These are phyloP conservation scores for Arctium minus DNA, from an alignment of 129 eudicot species.

Conservation along the genomic window DNA sequence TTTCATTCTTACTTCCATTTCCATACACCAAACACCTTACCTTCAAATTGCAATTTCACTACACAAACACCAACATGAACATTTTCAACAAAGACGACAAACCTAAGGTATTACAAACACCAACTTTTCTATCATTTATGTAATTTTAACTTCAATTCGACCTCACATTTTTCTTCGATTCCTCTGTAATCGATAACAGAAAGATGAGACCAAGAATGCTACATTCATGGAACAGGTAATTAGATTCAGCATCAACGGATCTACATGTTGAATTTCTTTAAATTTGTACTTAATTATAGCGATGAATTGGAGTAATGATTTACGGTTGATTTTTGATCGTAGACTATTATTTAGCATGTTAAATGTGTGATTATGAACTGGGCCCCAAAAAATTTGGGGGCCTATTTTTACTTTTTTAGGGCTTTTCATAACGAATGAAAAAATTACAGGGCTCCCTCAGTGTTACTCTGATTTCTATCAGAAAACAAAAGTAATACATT, in stretches of 20 bases:
- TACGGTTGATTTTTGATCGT: too few relatives aligned
- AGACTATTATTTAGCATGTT: too few relatives aligned
- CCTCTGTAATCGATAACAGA: neutral
- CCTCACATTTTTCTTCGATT: neutral
- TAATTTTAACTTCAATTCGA: neutral
- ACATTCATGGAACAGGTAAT: neutral
- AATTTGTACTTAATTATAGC: neutral
- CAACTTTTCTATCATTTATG: neutral
- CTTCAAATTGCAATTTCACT: neutral
- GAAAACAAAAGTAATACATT: too few relatives aligned
- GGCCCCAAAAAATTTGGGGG: too few relatives aligned
- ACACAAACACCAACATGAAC: neutral
- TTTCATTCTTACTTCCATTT: too few relatives aligned
- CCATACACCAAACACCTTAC: neutral
- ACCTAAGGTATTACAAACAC: neutral
- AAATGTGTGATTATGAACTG: too few relatives aligned
- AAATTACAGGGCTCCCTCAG: too few relatives aligned
- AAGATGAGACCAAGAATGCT: neutral
- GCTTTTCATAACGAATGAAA: too few relatives aligned
- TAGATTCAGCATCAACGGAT: neutral
- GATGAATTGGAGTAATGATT: too few relatives aligned
- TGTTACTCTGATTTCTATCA: too few relatives aligned
- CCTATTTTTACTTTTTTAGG: too few relatives aligned
- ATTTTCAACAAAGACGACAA: neutral
- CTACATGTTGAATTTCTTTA: neutral